Conservation (phyloP, 2,329 filamentous ascomycete species). For the Calycina marina region DNA sequence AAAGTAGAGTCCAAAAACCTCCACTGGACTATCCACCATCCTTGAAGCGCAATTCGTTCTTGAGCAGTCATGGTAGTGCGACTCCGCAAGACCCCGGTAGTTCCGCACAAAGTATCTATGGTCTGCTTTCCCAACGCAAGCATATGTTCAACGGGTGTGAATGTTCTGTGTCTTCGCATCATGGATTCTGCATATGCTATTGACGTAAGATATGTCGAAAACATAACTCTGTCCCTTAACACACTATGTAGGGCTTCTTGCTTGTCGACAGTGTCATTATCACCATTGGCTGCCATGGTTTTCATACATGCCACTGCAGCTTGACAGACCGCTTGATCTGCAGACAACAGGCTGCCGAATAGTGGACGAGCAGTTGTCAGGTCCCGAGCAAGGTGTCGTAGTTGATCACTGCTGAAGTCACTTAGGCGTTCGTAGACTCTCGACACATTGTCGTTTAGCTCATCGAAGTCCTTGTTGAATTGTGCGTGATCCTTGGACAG, state of each 20-base stretch:
- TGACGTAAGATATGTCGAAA: constrained; percentile 29
- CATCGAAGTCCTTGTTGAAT: constrained; percentile 63
- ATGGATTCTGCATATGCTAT: constrained; percentile 29
- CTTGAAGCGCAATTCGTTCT: constrained; percentile 32
- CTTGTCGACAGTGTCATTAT: neutral
- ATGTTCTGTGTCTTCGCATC: constrained; percentile 32
- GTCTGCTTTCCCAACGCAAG: constrained; percentile 43
- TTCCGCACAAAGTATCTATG: constrained; percentile 40
- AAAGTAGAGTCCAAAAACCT: constrained; percentile 68
- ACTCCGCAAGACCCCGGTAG: constrained; percentile 32
- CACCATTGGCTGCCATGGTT: constrained; percentile 52
- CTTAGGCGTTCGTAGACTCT: constrained; percentile 65
- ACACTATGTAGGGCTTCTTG: constrained; percentile 19
- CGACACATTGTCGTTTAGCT: constrained; percentile 48
- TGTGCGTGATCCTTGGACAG: constrained; percentile 42
- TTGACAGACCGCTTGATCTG: constrained; percentile 64
- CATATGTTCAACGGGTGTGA: constrained; percentile 41
- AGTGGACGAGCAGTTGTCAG: constrained; percentile 57
- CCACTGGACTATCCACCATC: constrained; percentile 82
- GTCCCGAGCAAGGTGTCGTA: constrained; percentile 55
- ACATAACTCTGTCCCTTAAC: constrained; percentile 35
- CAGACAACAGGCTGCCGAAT: constrained; percentile 67
- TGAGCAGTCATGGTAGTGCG: constrained; percentile 11
- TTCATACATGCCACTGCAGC: constrained; percentile 74
- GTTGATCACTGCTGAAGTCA: constrained; percentile 55